These are phyloP conservation scores for Arthrinium phaeospermum DNA, from an alignment of 2,329 filamentous ascomycete species.

Conservation along the genomic window DNA sequence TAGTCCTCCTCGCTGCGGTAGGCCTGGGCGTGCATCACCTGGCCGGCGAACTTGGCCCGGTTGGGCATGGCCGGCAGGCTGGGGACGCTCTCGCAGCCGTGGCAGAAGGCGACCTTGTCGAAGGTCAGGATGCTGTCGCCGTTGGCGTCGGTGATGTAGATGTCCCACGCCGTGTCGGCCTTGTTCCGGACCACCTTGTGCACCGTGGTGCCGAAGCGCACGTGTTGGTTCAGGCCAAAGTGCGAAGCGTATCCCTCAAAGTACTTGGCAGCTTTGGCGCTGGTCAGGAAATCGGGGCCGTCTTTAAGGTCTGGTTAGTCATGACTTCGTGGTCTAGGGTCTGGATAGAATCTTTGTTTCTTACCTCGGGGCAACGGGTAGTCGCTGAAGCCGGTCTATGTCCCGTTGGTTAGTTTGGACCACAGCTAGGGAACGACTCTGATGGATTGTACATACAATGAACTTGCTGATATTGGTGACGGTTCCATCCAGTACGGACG, in stretches of 20 bases:
- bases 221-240: constrained; percentile 26
- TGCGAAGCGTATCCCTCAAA: constrained; percentile 29
- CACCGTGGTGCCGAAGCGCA: constrained; percentile 28
- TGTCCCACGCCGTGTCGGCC: constrained; percentile 26
- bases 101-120: constrained; percentile 30
- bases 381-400: constrained; percentile 30
- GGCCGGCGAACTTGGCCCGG: constrained; percentile 27
- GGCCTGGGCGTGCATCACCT: constrained; percentile 30
- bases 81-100: constrained; percentile 27
- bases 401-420: neutral
- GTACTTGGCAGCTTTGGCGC: constrained; percentile 25
- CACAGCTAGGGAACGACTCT: neutral
- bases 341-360: neutral
- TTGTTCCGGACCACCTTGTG: constrained; percentile 27
- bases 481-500: constrained; percentile 37
- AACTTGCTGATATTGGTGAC: constrained; percentile 43
- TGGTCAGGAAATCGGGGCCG: constrained; percentile 25
- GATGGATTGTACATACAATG: constrained; percentile 18
- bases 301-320: constrained; percentile 15
- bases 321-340: neutral
- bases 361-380: constrained; percentile 29
- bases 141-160: constrained; percentile 25
- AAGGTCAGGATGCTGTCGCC: constrained; percentile 25
- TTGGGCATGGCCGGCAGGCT: constrained; percentile 27
- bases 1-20: constrained; percentile 26